A percentile compares a stretch with the other conserved stretches of the same genome.
Conservation (phyloP, 2,329 filamentous ascomycete species). For the Fusarium haematococcum region DNA sequence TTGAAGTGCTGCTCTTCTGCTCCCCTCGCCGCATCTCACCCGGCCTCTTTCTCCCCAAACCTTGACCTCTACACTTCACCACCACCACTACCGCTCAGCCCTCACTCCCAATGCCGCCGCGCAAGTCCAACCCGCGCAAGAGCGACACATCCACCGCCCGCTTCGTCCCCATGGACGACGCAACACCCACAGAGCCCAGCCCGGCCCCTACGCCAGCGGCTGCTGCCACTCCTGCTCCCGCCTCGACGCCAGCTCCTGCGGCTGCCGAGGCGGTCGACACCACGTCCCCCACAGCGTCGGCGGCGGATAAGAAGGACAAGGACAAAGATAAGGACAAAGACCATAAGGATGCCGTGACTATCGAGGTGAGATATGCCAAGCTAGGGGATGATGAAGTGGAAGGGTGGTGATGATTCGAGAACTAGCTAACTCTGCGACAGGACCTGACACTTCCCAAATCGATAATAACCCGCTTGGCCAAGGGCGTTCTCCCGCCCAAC, state of each 20-base stretch:
- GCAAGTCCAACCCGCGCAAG: slow-evolving; percentile 64
- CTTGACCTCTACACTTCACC: slow-evolving; percentile 16
- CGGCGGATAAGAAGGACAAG: slow-evolving; percentile 48
- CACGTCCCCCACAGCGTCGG: slow-evolving; percentile 18
- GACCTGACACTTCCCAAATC: slow-evolving; percentile 84
- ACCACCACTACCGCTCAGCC: background rate
- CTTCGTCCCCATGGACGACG: slow-evolving; percentile 59
- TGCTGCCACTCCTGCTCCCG: slow-evolving; percentile 34
- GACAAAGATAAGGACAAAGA: slow-evolving; percentile 50
- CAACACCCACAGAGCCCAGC: slow-evolving; percentile 37
- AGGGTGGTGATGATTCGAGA: background rate
- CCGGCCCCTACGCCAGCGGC: slow-evolving; percentile 24
- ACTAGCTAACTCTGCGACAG: slow-evolving; percentile 51
- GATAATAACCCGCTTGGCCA: slow-evolving; percentile 82
- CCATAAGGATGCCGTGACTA: slow-evolving; percentile 54
- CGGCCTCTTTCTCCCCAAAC: background rate
- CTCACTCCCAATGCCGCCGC: slow-evolving; percentile 61
- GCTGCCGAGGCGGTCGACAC: slow-evolving; percentile 26
- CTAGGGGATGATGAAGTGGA: background rate
- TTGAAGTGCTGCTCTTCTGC: background rate
- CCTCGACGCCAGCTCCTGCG: slow-evolving; percentile 18
- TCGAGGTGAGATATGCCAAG: slow-evolving; percentile 59
- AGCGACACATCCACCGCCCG: slow-evolving; percentile 61
- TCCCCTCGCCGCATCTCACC: background rate
- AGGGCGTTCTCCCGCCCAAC: slow-evolving; percentile 82